Conservation (phyloP, 2,329 filamentous ascomycete genomes). For the Endoconidiophora laricicola region DNA sequence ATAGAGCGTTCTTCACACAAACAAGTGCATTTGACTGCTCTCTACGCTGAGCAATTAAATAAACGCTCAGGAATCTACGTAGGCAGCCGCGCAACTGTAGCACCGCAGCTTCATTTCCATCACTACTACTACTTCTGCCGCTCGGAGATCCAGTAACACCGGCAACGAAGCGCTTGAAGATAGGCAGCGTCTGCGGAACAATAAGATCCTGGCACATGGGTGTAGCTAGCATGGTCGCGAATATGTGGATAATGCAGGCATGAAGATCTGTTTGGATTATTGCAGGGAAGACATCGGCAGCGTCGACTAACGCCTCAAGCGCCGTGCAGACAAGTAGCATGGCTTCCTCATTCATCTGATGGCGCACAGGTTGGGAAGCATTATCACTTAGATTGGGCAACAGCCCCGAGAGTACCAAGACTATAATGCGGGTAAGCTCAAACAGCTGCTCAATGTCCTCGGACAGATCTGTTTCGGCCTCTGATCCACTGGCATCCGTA, state of each 20-base stretch:
- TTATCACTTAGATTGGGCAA: constrained; percentile 66
- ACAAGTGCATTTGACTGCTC: constrained; percentile 59
- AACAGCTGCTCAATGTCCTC: constrained; percentile 98
- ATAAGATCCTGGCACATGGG: constrained; percentile 70
- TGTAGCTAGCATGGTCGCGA: constrained; percentile 79
- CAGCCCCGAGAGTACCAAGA: constrained; percentile 74
- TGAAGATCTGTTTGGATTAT: constrained; percentile 95
- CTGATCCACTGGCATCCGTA: constrained; percentile 22
- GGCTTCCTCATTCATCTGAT: constrained; percentile 75
- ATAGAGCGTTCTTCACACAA: constrained; percentile 83
- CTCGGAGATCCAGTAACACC: constrained; percentile 42
- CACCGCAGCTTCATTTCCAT: constrained; percentile 33
- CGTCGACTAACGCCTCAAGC: constrained; percentile 78
- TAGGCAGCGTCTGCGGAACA: constrained; percentile 76
- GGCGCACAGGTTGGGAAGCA: constrained; percentile 40
- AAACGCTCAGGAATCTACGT: constrained; percentile 65
- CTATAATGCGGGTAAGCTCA: constrained; percentile 89
- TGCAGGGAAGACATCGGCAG: constrained; percentile 84
- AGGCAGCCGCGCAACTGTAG: constrained; percentile 68
- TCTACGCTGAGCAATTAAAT: constrained; percentile 57
- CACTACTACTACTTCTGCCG: constrained; percentile 21
- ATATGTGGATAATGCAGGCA: constrained; percentile 92
- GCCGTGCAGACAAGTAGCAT: constrained; percentile 63
- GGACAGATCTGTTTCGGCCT: constrained; percentile 57
- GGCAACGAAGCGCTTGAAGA: constrained; percentile 76